Evolutionary conservation across 352 stramenopile species (phyloP), one percentile per base, ranked within the genome.

Genomic region (Phytophthora megakarya): DNA sequence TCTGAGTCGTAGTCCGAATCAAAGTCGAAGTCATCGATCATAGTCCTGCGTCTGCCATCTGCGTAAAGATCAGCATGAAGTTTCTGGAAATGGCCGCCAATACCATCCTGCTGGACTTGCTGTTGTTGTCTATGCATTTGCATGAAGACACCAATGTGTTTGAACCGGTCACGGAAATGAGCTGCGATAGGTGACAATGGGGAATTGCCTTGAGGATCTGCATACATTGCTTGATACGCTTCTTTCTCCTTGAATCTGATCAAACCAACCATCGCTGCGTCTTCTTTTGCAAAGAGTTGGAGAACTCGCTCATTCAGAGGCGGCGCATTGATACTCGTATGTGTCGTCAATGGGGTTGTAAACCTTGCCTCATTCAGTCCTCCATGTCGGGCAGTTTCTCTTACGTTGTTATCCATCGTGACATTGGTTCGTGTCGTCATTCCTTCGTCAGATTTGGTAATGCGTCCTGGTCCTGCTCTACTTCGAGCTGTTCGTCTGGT

Each of bases 191-290:
- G 76, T 3, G 76, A 89, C n/a, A 92, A 52, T 6, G 60, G 67
- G 16, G 76, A 53, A 21, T 63, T 65, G 1, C 67, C 70, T 52
- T 89, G 75, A 10, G 73, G 69, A n/a, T 84, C 63, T 5, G 75
- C 67, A 13, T 60, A 70, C 18, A 74, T 13, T 25, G 71, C 71
- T 0, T 67, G 63, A 28, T 73, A 52, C 5, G 37, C 73, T 3
- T 76, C 72, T 23, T 80, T 86, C 65, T 93, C 78, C 38, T 89
- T 84, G 61, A 70, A 89, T 63, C 76, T 76, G 67, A 93, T 89
- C 13, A 90, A 66, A 9, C 75, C 71, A 21, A 86, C 42, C 58
- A 93, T 76, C 11, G 77, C 68, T 28, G 72, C 55, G 47, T 91
- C 84, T 25, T 93, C 76, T 26, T 73, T 52, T 1, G 67, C 67